phyloP scores from a whole-genome alignment of 306 rosid species.

The Astragalus membranaceus region DNA sequence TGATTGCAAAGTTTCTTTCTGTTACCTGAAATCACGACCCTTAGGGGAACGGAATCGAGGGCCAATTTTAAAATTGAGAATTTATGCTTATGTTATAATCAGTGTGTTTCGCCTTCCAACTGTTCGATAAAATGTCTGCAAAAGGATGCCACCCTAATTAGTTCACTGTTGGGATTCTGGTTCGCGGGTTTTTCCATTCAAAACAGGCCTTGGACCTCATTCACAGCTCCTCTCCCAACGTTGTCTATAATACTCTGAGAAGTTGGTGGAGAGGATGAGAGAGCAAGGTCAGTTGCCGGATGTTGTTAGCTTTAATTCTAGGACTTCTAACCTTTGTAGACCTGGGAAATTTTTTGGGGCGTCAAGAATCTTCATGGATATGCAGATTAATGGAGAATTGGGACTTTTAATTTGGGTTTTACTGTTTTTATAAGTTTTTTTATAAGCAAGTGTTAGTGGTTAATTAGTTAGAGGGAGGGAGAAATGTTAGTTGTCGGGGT shows the following conservation, averaged over 20 bases:
- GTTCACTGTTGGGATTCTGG: conserved; percentile 63
- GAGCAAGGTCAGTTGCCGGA: no score
- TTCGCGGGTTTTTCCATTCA: conserved; percentile 72
- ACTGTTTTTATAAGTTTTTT: no score
- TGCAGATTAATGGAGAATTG: conserved; percentile 65
- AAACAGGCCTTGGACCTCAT: conserved; percentile 40
- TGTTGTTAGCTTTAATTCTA: conserved; percentile 77
- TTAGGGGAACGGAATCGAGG: background rate
- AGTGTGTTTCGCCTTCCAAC: no score
- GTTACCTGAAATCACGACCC: background rate
- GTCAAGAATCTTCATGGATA: conserved; percentile 82
- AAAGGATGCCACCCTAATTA: conserved; percentile 68
- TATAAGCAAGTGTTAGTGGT: no score
- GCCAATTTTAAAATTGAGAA: background rate
- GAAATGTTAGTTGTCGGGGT: no score
- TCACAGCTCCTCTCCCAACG: background rate
- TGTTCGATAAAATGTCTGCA: background rate
- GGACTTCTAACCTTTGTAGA: conserved; percentile 78
- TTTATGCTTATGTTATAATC: background rate
- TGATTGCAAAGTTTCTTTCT: background rate
- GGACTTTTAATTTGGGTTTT: conserved; percentile 62
- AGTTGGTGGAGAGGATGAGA: no score
- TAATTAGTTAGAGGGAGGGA: no score
- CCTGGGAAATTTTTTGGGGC: conserved; percentile 73
- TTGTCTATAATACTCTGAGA: conserved; percentile 73